phyloP scores from a whole-genome alignment of 345 rosid genomes.

The Murraya paniculata region DNA sequence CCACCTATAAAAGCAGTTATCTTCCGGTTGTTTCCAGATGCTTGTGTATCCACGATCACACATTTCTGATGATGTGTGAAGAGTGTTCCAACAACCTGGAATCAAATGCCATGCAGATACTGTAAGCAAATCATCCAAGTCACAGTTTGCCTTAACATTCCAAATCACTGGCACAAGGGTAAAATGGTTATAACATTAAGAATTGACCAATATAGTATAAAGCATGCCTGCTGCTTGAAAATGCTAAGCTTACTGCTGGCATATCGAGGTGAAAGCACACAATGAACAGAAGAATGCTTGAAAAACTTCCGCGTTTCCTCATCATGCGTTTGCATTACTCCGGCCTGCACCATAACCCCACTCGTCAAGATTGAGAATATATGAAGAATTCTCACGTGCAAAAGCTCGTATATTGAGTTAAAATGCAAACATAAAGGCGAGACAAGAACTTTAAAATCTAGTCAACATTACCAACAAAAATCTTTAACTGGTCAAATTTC shows the following conservation, averaged over 20 bases:
- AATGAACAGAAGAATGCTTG: slow-evolving; percentile 65
- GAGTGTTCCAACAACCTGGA: slow-evolving; percentile 71
- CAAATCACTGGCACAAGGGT: no score
- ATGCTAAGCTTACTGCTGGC: slow-evolving; percentile 86
- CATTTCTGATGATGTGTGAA: slow-evolving; percentile 79
- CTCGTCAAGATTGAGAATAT: neutral
- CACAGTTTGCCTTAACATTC: neutral
- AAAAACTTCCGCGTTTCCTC: slow-evolving; percentile 73
- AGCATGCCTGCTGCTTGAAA: slow-evolving; percentile 79
- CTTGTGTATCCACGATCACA: slow-evolving; percentile 68
- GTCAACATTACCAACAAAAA: neutral
- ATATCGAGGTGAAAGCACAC: slow-evolving; percentile 71
- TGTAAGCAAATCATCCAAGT: neutral
- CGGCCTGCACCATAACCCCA: slow-evolving; percentile 33
- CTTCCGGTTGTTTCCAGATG: slow-evolving; percentile 57
- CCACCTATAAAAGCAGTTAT: slow-evolving; percentile 63
- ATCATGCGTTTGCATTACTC: slow-evolving; percentile 78
- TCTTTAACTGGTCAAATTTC: neutral
- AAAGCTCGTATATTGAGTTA: no score
- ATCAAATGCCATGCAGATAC: neutral
- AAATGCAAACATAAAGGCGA: no score
- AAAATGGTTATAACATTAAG: no score
- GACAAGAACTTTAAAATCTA: neutral
- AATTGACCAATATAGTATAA: slow-evolving; percentile 15
- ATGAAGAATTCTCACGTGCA: neutral